Percentiles rank a stretch among this genome's conserved stretches.
phyloP scores from a whole-genome alignment of 2,329 filamentous ascomycete genomes.

The Hymenoscyphus salicellus region DNA sequence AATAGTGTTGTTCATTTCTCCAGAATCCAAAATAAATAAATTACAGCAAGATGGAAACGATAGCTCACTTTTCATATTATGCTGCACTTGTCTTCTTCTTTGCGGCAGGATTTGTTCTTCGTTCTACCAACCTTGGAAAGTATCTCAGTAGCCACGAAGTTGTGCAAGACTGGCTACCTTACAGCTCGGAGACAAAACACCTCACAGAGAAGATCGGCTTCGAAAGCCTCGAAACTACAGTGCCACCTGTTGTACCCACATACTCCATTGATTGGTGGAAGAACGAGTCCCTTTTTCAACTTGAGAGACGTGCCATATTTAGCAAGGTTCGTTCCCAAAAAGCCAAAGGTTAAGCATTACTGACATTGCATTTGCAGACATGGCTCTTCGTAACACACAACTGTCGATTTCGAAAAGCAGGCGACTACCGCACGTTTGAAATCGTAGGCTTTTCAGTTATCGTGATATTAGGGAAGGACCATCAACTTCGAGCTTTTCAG shows the following conservation, averaged over 20 bases:
- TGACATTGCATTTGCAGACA: conserved; percentile 15
- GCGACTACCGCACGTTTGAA: conserved; percentile 33
- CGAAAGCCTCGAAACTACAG: neutral
- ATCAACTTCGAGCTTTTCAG: conserved; percentile 29
- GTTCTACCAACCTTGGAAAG: neutral
- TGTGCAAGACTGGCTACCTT: neutral
- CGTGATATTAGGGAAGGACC: conserved; percentile 33
- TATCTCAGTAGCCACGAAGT: neutral
- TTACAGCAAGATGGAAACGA: neutral
- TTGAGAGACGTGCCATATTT: conserved; percentile 31
- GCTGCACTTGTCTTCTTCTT: neutral
- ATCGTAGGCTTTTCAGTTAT: conserved; percentile 31
- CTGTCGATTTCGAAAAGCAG: conserved; percentile 30
- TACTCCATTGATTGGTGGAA: conserved; percentile 23
- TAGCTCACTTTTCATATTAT: neutral
- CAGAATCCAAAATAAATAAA: neutral
- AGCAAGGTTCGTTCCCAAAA: conserved; percentile 26
- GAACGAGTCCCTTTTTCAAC: conserved; percentile 25
- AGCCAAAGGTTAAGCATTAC: neutral
- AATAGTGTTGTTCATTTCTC: neutral
- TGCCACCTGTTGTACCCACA: neutral
- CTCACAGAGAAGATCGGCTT: neutral
- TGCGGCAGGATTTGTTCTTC: neutral
- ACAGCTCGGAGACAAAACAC: neutral
- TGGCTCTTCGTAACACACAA: conserved; percentile 31